Evolutionary conservation across 371 early-diverging fungal species (phyloP), one percentile per base, ranked within the genome.

Genomic region (Dinochytrium kinnereticum): DNA sequence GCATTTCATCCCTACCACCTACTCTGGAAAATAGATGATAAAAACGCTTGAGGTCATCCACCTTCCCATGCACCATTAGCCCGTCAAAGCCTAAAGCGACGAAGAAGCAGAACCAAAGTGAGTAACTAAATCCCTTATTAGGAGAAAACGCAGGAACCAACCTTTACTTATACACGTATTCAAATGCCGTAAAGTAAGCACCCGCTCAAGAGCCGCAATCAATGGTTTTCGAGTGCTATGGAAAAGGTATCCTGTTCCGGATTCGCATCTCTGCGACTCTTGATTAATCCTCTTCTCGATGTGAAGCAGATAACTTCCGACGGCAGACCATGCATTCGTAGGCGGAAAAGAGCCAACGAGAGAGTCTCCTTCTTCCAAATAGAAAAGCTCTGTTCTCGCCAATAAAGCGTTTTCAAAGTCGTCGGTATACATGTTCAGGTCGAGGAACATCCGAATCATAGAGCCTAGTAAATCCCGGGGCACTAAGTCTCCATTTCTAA

Each of bases 401-500:
- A 94, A 70, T 68, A 94, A 91, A 0, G 81, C 74, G 15, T 82
- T 70, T 79, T 95, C 92, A 77, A 97, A 94, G 33, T 82, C 85
- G 19, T 81, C 79, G 17, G 78, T 68, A 76, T 95, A 96, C 33
- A 93, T 80, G 0, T 84, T 80, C 24, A 96, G 87, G 49, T 95
- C 95, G n/a, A 89, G 66, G 71, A 92, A 77, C 94, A 95, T 95
- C 15, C 84, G 84, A n/a, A 92, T 68, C 21, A 95, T 77, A 0
- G 91, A 89, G 5, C 83, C 81, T 10, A 95, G 72, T 49, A 91
- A 65, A n/a, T 72, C 51, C 3, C 85, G 84, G 67, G 92, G 85
- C 19, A 91, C 81, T 0, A 72, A 69, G 21, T 85, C 81, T 0
- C 91, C 91, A 51, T 84, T 75, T 70, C 91, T 89, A 74, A n/a